phyloP scores from a whole-genome alignment of 148 eudicot species.

The Rhododendron molle region DNA sequence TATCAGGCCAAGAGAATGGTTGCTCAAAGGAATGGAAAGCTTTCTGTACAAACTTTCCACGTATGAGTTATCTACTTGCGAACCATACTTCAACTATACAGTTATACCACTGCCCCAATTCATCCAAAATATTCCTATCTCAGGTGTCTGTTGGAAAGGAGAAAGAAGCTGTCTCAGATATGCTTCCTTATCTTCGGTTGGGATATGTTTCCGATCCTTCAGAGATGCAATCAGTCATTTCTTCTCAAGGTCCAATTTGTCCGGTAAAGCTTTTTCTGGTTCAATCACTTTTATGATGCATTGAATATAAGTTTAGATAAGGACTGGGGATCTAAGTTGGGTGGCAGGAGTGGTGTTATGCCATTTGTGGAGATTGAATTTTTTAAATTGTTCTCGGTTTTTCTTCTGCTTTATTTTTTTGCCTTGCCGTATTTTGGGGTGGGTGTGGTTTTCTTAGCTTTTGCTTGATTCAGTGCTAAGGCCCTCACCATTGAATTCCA shows the following conservation, averaged over 20 bases:
- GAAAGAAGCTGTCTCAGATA: constrained; percentile 79
- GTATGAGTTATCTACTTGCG: constrained; percentile 32
- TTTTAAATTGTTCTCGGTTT: not conserved
- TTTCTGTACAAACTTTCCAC: constrained; percentile 69
- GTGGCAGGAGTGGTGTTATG: not conserved
- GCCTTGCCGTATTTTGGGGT: not conserved
- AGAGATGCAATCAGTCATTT: constrained; percentile 88
- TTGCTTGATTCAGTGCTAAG: not conserved
- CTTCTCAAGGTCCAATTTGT: constrained; percentile 94
- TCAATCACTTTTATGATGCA: not conserved
- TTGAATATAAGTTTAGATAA: not conserved
- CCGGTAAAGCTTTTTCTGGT: constrained; percentile 47
- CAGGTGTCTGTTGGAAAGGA: constrained; percentile 90
- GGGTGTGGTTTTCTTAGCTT: not conserved
- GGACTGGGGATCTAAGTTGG: not conserved
- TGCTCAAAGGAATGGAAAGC: constrained; percentile 89
- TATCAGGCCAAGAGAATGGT: constrained; percentile 98
- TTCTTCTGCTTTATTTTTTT: not conserved
- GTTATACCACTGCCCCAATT: not conserved
- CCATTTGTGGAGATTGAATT: not conserved
- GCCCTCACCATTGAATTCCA: not conserved
- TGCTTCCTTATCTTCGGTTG: constrained; percentile 89
- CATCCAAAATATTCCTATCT: constrained; percentile 11
- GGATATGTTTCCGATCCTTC: constrained; percentile 98
- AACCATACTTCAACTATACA: not conserved